phyloP scores from a whole-genome alignment of 257 asterid species.

The Lantana camara region DNA sequence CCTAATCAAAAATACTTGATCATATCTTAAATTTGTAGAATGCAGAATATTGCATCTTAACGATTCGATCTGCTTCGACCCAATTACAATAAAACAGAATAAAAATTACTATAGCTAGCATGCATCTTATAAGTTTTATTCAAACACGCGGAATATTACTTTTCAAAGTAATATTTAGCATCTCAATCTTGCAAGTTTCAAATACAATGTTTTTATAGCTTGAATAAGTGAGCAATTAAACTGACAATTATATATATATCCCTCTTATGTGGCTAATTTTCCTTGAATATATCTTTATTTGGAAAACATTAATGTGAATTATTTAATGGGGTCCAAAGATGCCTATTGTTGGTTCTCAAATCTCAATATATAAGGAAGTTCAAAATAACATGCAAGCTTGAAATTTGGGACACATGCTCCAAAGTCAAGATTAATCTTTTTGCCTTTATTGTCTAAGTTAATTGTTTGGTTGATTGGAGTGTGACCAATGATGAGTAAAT shows the following conservation, averaged over 20 bases:
- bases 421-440: conserved; percentile 40
- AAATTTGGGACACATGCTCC: conserved; percentile 23
- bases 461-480: conserved; percentile 4
- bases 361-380: not conserved
- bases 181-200: not conserved
- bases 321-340: conserved; percentile 36
- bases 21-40: too few species aligned
- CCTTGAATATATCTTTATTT: not conserved
- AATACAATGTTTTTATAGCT: not conserved
- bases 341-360: conserved; percentile 19
- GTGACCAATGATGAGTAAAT: conserved; percentile 20
- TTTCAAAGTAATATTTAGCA: not conserved
- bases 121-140: not conserved
- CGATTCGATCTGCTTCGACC: not conserved
- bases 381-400: conserved; percentile 24
- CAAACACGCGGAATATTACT: not conserved
- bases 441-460: conserved; percentile 28
- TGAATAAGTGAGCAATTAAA: not conserved
- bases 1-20: too few species aligned
- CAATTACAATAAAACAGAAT: too few species aligned
- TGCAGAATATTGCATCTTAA: too few species aligned
- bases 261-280: not conserved
- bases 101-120: not conserved
- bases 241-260: not conserved
- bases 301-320: conserved; percentile 8